These are phyloP conservation scores for Phytophthora pinifolia DNA, from an alignment of 352 stramenopile species.

Conservation along the genomic window DNA sequence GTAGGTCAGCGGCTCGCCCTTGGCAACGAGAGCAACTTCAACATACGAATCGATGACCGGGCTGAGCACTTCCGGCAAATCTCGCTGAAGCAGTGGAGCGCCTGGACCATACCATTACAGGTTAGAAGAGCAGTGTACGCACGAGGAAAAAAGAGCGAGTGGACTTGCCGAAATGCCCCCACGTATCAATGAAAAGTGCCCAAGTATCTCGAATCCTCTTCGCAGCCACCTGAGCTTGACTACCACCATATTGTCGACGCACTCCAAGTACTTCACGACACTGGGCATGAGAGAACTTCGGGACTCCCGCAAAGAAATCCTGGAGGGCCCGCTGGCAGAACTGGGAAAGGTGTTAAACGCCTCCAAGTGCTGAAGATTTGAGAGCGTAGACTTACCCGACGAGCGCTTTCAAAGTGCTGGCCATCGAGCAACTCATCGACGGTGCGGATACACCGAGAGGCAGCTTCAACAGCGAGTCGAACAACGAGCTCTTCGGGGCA, in stretches of 20 bases:
- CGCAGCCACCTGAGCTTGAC: slow-evolving; percentile 14
- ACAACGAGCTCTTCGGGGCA: slow-evolving; percentile 55
- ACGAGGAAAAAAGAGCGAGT: neutral
- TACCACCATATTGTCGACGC: slow-evolving; percentile 5
- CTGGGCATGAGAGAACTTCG: slow-evolving; percentile 54
- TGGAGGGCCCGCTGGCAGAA: slow-evolving; percentile 45
- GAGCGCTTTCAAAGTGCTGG: slow-evolving; percentile 52
- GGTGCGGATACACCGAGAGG: slow-evolving; percentile 22
- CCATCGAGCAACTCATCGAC: slow-evolving; percentile 33
- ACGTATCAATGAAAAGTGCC: slow-evolving; percentile 56
- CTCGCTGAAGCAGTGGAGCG: slow-evolving; percentile 42
- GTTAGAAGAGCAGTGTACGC: neutral
- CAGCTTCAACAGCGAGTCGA: slow-evolving; percentile 54
- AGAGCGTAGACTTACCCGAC: slow-evolving; percentile 34
- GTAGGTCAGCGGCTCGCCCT: slow-evolving; percentile 68
- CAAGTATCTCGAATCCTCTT: slow-evolving; percentile 38
- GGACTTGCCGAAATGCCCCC: slow-evolving; percentile 53
- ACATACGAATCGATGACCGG: slow-evolving; percentile 55
- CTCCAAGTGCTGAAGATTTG: too few relatives aligned
- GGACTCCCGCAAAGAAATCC: slow-evolving; percentile 61
- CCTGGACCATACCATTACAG: slow-evolving; percentile 12
- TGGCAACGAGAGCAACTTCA: slow-evolving; percentile 45
- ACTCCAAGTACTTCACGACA: slow-evolving; percentile 31
- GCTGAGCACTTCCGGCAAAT: slow-evolving; percentile 37
- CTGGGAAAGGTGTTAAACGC: slow-evolving; percentile 20